Evolutionary conservation across 805 yeast species (phyloP).

Genomic region (Candida quercuum): DNA sequence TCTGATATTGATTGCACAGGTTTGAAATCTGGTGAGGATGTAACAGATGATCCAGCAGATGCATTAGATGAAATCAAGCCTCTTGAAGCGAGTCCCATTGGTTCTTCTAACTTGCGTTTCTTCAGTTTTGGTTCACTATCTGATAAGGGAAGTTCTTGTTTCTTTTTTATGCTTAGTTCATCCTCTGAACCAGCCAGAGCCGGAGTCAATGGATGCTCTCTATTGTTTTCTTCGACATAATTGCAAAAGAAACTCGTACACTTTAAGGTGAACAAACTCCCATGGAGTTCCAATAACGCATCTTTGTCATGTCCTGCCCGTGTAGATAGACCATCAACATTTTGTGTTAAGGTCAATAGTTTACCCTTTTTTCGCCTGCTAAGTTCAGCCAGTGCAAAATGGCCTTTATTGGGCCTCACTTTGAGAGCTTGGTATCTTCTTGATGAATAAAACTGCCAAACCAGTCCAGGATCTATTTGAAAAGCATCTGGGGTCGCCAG

Average conservation of each 20-base stretch:
- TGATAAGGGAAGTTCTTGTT: conserved; percentile 7
- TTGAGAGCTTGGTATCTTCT: conserved; percentile 58
- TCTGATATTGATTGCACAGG: conserved; percentile 45
- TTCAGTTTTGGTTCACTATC: conserved; percentile 8
- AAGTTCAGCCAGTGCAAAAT: conserved; percentile 59
- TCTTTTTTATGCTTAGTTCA: conserved; percentile 24
- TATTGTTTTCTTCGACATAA: conserved; percentile 47
- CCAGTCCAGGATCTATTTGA: conserved; percentile 73
- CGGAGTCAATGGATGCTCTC: conserved; percentile 52
- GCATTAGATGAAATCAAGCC: conserved; percentile 5
- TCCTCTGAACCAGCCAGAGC: conserved; percentile 39
- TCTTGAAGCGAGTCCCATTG: conserved; percentile 4
- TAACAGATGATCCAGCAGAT: conserved; percentile 8
- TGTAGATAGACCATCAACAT: conserved; percentile 69
- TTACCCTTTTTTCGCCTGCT: conserved; percentile 35
- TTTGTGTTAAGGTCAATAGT: conserved; percentile 72
- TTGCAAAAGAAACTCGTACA: conserved; percentile 78
- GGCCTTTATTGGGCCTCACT: conserved; percentile 74
- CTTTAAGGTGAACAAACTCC: conserved; percentile 63
- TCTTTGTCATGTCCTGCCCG: conserved; percentile 57
- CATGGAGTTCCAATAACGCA: conserved; percentile 69
- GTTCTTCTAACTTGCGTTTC: conserved; percentile 10
- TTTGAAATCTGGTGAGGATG: conserved; percentile 37
- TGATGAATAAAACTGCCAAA: conserved; percentile 84
- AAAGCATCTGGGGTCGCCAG: conserved; percentile 92